phyloP scores from a whole-genome alignment of 1,139 yeast species.

The Trichomonascaceae sp. region DNA sequence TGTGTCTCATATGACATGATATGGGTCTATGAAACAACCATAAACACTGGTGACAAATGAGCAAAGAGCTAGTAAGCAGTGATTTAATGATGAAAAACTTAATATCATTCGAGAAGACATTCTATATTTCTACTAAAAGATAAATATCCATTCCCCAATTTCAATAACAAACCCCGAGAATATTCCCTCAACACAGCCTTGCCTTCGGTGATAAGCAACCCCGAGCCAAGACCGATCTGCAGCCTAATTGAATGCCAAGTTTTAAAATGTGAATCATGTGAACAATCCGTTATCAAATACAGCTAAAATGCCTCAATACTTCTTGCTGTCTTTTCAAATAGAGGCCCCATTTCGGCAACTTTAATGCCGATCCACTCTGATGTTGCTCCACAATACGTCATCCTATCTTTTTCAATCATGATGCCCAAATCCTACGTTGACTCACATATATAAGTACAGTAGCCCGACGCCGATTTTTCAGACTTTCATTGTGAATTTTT shows the following conservation, averaged over 20 bases:
- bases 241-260: not conserved
- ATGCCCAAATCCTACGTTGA: not conserved
- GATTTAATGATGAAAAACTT: too few species aligned
- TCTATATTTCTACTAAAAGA: too few species aligned
- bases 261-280: not conserved
- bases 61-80: too few species aligned
- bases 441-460: not conserved
- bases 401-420: not conserved
- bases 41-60: not conserved
- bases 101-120: too few species aligned
- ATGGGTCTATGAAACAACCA: not conserved
- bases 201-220: not conserved
- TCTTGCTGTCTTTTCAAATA: not conserved
- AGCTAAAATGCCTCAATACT: not conserved
- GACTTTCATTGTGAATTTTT: not conserved
- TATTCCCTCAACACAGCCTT: too few species aligned
- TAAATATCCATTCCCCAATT: too few species aligned
- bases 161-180: too few species aligned
- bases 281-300: not conserved
- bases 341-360: not conserved
- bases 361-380: not conserved
- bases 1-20: not conserved
- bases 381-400: not conserved
- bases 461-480: not conserved
- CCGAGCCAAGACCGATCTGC: not conserved